Evolutionary conservation across 2,329 filamentous ascomycete genomes (phyloP).

Genomic region (Sclerotiophoma versabilis): DNA sequence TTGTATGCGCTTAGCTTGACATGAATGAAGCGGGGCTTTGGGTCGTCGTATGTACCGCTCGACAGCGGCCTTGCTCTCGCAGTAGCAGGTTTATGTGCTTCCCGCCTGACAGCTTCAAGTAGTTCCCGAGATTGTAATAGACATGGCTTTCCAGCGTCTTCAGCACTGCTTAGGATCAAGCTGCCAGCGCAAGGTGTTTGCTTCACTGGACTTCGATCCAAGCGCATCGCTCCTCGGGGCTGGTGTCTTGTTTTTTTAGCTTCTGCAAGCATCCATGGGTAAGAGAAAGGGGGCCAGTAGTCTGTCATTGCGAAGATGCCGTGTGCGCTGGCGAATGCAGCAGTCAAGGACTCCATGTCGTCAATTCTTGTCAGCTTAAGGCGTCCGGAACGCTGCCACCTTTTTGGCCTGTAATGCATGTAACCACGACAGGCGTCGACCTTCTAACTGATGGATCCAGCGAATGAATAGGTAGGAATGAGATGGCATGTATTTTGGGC

Average conservation of each 20-base stretch:
- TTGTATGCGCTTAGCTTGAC: not conserved
- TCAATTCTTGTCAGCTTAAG: conserved; percentile 26
- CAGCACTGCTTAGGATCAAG: conserved; percentile 31
- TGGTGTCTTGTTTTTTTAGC: conserved; percentile 28
- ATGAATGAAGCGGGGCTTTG: not conserved
- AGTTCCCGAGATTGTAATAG: conserved; percentile 52
- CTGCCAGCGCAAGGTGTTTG: conserved; percentile 53
- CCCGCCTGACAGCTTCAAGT: conserved; percentile 39
- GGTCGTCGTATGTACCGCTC: conserved; percentile 3
- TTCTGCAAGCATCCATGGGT: conserved; percentile 18
- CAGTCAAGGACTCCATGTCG: too few species aligned
- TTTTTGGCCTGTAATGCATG: conserved; percentile 28
- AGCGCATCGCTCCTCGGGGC: conserved; percentile 43
- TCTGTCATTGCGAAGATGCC: not conserved
- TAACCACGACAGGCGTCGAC: conserved; percentile 26
- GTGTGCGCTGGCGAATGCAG: not conserved
- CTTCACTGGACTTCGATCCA: conserved; percentile 46
- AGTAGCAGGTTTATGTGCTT: conserved; percentile 49
- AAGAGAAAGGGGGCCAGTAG: not conserved
- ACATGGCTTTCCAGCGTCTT: conserved; percentile 52
- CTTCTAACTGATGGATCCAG: too few species aligned
- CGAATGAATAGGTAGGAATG: too few species aligned
- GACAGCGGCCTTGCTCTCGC: conserved; percentile 50
- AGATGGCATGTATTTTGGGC: too few species aligned
- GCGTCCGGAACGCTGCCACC: conserved; percentile 30